Conservation (phyloP, 192 early-diverging fungal genomes). For the Podila minutissima region DNA sequence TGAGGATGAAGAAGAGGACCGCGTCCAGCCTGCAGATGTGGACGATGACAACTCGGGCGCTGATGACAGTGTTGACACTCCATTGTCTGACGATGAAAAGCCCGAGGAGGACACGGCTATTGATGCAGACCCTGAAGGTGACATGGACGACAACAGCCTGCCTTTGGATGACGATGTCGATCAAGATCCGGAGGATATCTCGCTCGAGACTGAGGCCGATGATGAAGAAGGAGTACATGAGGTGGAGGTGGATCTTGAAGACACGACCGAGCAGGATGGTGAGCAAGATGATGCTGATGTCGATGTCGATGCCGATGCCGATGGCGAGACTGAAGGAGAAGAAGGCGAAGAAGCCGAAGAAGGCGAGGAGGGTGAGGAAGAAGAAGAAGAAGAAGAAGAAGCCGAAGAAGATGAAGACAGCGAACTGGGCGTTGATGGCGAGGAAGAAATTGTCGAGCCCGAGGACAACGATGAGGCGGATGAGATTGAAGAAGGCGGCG, state of each 20-base stretch:
- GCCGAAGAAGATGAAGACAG: conserved; percentile 5
- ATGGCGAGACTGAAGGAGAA: background rate
- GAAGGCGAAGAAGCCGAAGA: background rate
- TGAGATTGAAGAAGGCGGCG: background rate
- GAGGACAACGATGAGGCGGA: background rate
- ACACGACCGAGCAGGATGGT: background rate
- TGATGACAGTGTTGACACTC: background rate
- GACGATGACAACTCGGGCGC: background rate
- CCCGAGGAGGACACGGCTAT: background rate
- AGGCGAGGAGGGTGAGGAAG: conserved; percentile 7
- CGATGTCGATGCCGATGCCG: conserved; percentile 8
- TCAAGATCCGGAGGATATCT: conserved; percentile 20
- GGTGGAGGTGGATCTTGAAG: conserved; percentile 43
- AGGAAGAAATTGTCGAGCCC: background rate
- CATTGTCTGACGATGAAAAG: background rate
- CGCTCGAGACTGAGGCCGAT: conserved; percentile 1
- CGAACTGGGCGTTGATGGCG: background rate
- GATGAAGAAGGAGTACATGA: conserved; percentile 8
- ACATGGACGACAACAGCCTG: conserved; percentile 6
- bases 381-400: conserved; percentile 7
- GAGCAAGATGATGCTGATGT: background rate
- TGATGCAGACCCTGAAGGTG: conserved; percentile 24
- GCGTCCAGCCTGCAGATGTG: conserved; percentile 11
- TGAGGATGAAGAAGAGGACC: conserved; percentile 10
- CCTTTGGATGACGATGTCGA: conserved; percentile 4